A percentile compares a stretch with the other conserved stretches of the same genome.
These are phyloP conservation scores for Cladorrhinum sp. DNA, from an alignment of 2,329 filamentous ascomycete species.

Conservation along the genomic window DNA sequence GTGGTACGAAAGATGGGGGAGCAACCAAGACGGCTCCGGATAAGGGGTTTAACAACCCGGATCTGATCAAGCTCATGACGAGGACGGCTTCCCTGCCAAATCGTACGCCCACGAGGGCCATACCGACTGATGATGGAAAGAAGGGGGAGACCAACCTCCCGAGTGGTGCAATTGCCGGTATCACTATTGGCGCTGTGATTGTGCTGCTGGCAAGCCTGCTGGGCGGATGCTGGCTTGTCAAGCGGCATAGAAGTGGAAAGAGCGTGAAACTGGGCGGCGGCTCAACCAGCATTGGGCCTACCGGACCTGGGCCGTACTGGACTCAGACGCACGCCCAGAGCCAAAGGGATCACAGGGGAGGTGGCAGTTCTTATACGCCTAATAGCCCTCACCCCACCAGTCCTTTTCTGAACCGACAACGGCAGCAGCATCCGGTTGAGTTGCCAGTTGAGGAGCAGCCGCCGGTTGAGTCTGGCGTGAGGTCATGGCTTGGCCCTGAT, in stretches of 20 bases:
- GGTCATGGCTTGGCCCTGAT: slow-evolving; percentile 2
- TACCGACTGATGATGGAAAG: slow-evolving; percentile 27
- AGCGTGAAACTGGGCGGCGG: not conserved
- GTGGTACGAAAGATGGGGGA: slow-evolving; percentile 49
- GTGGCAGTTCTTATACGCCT: not conserved
- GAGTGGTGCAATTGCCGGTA: slow-evolving; percentile 43
- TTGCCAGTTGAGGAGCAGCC: too few relatives aligned
- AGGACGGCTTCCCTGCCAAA: slow-evolving; percentile 44
- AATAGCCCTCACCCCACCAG: not conserved
- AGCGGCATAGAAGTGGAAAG: slow-evolving; percentile 15
- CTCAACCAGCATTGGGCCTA: not conserved
- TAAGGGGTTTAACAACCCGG: slow-evolving; percentile 47
- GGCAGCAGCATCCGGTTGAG: not conserved
- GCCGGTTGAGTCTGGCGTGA: slow-evolving; percentile 15
- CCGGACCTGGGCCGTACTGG: not conserved
- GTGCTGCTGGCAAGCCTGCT: slow-evolving; percentile 30
- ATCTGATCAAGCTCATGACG: slow-evolving; percentile 53
- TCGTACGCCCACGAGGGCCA: slow-evolving; percentile 49
- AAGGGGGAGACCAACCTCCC: slow-evolving; percentile 25
- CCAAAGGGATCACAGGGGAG: not conserved
- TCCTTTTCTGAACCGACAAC: slow-evolving; percentile 1
- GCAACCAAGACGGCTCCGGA: slow-evolving; percentile 52
- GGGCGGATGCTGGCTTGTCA: slow-evolving; percentile 33
- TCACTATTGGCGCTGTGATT: slow-evolving; percentile 39
- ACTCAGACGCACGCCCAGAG: not conserved